A percentile compares a stretch with the other conserved stretches of the same genome.
phyloP scores from a whole-genome alignment of 2,329 filamentous ascomycete genomes.

The Aspergillus novoparasiticus region DNA sequence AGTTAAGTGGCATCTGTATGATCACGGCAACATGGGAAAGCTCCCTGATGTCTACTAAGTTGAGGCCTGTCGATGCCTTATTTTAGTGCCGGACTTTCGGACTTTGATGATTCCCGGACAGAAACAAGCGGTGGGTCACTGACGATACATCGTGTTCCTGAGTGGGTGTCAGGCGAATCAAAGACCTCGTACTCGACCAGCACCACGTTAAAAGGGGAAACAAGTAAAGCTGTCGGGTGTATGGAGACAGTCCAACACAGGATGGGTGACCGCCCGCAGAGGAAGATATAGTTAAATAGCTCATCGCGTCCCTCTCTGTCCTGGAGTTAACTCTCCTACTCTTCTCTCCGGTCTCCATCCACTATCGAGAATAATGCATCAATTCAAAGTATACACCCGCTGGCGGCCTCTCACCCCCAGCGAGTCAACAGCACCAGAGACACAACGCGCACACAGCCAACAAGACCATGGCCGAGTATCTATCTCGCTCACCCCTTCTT shows the following conservation, averaged over 20 bases:
- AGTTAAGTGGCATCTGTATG: too few species aligned
- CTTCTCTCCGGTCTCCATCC: background rate
- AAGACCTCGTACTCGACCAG: background rate
- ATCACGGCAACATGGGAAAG: too few species aligned
- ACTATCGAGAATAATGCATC: background rate
- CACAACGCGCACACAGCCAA: background rate
- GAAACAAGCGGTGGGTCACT: background rate
- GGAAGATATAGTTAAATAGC: background rate
- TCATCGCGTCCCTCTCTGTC: background rate
- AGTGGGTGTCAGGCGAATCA: background rate
- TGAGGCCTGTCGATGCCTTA: too few species aligned
- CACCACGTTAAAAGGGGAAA: background rate
- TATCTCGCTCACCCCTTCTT: background rate
- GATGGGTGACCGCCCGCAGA: too few species aligned
- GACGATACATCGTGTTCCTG: background rate
- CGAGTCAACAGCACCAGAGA: background rate
- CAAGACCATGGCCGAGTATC: background rate
- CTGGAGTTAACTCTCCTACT: background rate
- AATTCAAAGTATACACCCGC: conserved; percentile 1
- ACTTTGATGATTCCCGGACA: background rate
- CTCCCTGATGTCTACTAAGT: too few species aligned
- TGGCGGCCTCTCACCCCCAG: background rate
- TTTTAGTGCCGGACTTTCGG: background rate
- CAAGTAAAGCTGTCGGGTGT: too few species aligned
- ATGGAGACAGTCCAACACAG: too few species aligned